Evolutionary conservation across 2,329 filamentous ascomycete genomes (phyloP), one percentile per base, ranked within the genome.

Genomic region (Colletotrichum aenigma): DNA sequence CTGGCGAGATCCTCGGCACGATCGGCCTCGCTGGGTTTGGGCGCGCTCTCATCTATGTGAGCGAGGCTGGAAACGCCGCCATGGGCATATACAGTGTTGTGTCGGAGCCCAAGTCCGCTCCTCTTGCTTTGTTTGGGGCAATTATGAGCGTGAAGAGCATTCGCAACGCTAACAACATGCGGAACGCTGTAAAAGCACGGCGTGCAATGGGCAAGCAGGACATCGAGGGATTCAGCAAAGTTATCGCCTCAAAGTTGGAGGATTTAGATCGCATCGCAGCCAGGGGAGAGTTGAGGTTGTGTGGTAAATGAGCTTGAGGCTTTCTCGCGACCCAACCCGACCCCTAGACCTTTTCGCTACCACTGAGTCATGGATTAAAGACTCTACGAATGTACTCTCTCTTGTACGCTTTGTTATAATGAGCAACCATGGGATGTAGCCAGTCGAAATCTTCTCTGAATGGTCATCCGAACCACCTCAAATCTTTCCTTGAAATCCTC

Each of bases 241-340:
- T 48, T 10, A 48, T 48, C n/a, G 43, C 43, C 43, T 48, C 43
- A n/a, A 48, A 48, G 6, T 2, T 48, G 43, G 43, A 48, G 0
- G n/a, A 13, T 48, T 2, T 48, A 3, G 43, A 48, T 21, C n/a
- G n/a, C 18, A 0, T 48, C 0, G 43, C 43, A 21, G 18, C 10
- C 0, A 21, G n/a, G n/a, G 43, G n/a, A 48, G 43, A 48, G 43
- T 48, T 48, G 43, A 48, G 10, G 6, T 0, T 48, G 43, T 21
- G 18, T 38, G 36, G 26, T 26, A 26, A 24, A 24, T 24, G 24
- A 24, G 24, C 24, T 24, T 24, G 24, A 24, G 24, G 24, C 24
- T 24, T 24, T 24, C 24, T 24, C 24, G 24, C 4, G 24, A 24
- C 24, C 24, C 24, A 24, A 24, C 24, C 24, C 24, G 24, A 24